These are phyloP conservation scores for Trichoderma sp. DNA, from an alignment of 2,329 filamentous ascomycete genomes.

Conservation along the genomic window DNA sequence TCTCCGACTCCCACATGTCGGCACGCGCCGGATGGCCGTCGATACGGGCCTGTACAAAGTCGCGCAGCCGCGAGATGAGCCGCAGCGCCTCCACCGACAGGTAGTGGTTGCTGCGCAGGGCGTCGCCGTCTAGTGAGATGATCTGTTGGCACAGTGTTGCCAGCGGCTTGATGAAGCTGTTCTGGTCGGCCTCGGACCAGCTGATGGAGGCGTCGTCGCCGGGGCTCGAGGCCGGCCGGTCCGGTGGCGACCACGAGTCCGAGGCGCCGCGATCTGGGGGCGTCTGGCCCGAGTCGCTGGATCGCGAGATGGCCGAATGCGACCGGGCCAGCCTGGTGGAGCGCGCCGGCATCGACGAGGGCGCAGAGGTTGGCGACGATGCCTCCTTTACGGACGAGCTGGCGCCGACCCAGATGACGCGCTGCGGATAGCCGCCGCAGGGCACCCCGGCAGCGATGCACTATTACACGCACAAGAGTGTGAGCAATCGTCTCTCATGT, in stretches of 20 bases:
- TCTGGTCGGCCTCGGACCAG: slow-evolving; percentile 27
- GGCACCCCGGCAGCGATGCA: slow-evolving; percentile 34
- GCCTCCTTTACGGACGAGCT: slow-evolving; percentile 18
- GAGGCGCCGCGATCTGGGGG: not conserved
- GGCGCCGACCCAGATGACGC: slow-evolving; percentile 36
- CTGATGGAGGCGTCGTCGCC: slow-evolving; percentile 3
- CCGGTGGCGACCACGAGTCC: slow-evolving; percentile 14
- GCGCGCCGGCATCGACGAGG: not conserved
- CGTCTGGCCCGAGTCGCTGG: slow-evolving; percentile 13
- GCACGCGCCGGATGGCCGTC: slow-evolving; percentile 24
- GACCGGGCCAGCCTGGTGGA: slow-evolving; percentile 6
- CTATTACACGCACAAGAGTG: slow-evolving; percentile 19
- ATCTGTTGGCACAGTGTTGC: slow-evolving; percentile 33
- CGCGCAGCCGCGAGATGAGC: slow-evolving; percentile 32
- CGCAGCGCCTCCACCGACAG: slow-evolving; percentile 30
- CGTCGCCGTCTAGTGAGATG: slow-evolving; percentile 27
- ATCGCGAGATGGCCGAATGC: slow-evolving; percentile 1
- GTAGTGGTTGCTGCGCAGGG: slow-evolving; percentile 9
- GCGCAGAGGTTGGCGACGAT: not conserved
- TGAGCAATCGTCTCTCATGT: slow-evolving; percentile 10
- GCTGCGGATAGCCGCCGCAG: slow-evolving; percentile 38
- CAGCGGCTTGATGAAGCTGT: slow-evolving; percentile 31
- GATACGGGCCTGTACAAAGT: slow-evolving; percentile 33
- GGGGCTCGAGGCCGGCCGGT: slow-evolving; percentile 10
- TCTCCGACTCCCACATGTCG: slow-evolving; percentile 27